Evolutionary conservation across 192 early-diverging fungal genomes (phyloP).

Genomic region (Coemansia sp.): DNA sequence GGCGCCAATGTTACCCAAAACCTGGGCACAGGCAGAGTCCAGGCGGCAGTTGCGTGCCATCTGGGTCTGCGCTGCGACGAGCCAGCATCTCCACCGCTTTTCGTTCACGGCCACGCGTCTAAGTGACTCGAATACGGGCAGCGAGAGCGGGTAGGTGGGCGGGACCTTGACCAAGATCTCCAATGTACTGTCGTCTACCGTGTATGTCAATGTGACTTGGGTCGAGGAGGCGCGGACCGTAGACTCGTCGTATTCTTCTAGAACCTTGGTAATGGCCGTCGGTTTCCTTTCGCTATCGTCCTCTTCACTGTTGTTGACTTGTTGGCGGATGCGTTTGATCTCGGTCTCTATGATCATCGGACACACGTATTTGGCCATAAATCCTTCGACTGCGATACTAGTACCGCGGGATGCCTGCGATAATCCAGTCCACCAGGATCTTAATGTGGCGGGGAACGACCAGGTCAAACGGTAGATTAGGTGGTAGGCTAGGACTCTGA

Average conservation of each 20-base stretch:
- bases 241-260: conserved; percentile 45
- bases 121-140: conserved; percentile 38
- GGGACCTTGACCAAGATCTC: conserved; percentile 57
- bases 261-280: conserved; percentile 27
- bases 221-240: conserved; percentile 20
- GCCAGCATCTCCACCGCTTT: conserved; percentile 60
- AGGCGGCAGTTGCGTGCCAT: conserved; percentile 78
- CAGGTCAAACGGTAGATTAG: conserved; percentile 20
- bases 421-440: conserved; percentile 49
- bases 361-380: conserved; percentile 25
- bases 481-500: conserved; percentile 36
- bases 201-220: conserved; percentile 36
- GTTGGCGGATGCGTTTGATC: conserved; percentile 27
- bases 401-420: conserved; percentile 31
- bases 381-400: conserved; percentile 34
- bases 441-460: conserved; percentile 36
- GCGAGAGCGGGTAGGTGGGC: conserved; percentile 49
- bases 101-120: conserved; percentile 53
- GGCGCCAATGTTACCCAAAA: conserved; percentile 83
- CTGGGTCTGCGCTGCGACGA: conserved; percentile 55
- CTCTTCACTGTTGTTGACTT: background rate
- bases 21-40: conserved; percentile 76
- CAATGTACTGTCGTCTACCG: conserved; percentile 49
- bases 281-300: background rate
- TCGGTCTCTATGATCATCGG: conserved; percentile 16